Conservation (phyloP, 305 asterid species). For the Euphrasia arctica region DNA sequence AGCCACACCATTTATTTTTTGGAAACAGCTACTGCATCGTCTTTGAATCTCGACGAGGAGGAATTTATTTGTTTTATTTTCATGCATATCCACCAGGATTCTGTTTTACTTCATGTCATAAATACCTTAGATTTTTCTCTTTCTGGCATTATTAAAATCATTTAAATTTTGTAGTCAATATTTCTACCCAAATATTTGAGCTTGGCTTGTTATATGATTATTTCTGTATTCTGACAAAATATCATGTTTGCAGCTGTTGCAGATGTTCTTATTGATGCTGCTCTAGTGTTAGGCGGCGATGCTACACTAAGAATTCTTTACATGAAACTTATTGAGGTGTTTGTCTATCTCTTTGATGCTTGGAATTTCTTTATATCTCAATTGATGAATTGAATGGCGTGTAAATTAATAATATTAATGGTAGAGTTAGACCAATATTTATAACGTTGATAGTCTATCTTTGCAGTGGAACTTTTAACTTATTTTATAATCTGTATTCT, state of each 20-base stretch:
- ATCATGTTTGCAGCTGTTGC: slow-evolving; percentile 82
- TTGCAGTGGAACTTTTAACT: neutral
- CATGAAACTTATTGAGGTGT: slow-evolving; percentile 90
- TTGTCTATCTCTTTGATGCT: slow-evolving; percentile 29
- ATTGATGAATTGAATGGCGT: slow-evolving; percentile 18
- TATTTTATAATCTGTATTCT: slow-evolving; percentile 22
- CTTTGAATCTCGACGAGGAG: slow-evolving; percentile 10
- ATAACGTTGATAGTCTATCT: neutral
- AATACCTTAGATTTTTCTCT: slow-evolving; percentile 13
- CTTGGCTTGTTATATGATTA: slow-evolving; percentile 22
- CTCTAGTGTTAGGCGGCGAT: slow-evolving; percentile 95
- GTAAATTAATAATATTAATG: slow-evolving; percentile 2
- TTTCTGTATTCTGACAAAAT: slow-evolving; percentile 31
- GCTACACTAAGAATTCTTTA: slow-evolving; percentile 78
- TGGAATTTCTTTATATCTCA: slow-evolving; percentile 22
- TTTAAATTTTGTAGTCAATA: slow-evolving; percentile 8
- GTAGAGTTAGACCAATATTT: slow-evolving; percentile 13
- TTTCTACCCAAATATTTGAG: slow-evolving; percentile 21
- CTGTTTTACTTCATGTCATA: slow-evolving; percentile 12
- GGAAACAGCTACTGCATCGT: neutral
- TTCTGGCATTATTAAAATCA: slow-evolving; percentile 14
- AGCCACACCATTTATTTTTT: neutral
- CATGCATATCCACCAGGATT: slow-evolving; percentile 9
- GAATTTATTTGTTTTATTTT: slow-evolving; percentile 5
- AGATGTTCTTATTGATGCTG: slow-evolving; percentile 95